Base-by-base conservation (phyloP, 257 asterid species). In the Salvia miltiorrhiza region DNA sequence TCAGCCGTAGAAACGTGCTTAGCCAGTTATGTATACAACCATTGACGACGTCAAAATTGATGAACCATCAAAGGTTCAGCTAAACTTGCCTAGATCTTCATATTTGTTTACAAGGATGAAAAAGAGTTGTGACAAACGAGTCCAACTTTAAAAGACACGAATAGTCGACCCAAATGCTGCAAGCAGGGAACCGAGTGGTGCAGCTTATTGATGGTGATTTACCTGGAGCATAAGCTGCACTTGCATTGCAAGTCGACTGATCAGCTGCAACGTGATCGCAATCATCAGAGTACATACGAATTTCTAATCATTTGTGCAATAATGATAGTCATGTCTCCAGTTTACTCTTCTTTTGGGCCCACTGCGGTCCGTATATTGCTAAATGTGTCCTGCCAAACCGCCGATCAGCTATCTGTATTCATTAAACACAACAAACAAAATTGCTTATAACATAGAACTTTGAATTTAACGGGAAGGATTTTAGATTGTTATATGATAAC, bases 321-420 rank as follows among this genome's bases (percentile, higher is more conserved):
- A 41, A 12, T n/a, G 43, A 26, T 23, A n/a, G 16, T 72, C 76
- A 49, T 26, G 63, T 65, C 60, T 77, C 79, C n/a, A 43, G 19
- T 56, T 78, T 79, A 72, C 79, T 85, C 81, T 82, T 87, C 83
- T 88, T 94, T 58, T 85, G 88, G 43, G 97, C 96, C 97, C 97
- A 94, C 30, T 71, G 80, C 41, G 99, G 99, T 78, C 99, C 99
- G 53, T 94, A 94, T 86, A 94, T 85, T 10, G 93, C 99, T 17
- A 94, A 80, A 79, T 89, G 85, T 2, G 99, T 94, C 75, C 99
- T 86, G n/a, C 99, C 97, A 86, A 94, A 91, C 73, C 97, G 71
- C 81, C 97, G 80, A 81, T 91, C 99, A 77, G 97, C 88, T 82
- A 94, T 86, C 99, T 94, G 85, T 81, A 71, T 33, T 66, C 59